A percentile compares a stretch with the other conserved stretches of the same genome.
These are phyloP conservation scores for Diaporthe sp. DNA, from an alignment of 2,329 filamentous ascomycete genomes.

Conservation along the genomic window DNA sequence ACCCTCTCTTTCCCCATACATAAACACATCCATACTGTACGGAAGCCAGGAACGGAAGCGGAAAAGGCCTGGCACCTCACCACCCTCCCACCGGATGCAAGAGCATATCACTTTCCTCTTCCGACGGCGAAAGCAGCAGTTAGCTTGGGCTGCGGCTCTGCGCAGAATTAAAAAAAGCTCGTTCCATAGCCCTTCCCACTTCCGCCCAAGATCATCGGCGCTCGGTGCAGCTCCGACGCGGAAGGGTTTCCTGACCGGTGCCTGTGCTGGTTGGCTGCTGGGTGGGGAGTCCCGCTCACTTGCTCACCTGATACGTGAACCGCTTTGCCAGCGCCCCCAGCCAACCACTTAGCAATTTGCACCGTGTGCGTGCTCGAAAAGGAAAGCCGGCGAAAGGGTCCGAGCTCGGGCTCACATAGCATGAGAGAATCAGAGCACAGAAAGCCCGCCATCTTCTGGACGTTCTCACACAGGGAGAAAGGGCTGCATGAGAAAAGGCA, in stretches of 20 bases:
- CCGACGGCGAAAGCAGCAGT: constrained; percentile 5
- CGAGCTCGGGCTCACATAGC: not conserved
- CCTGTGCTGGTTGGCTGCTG: constrained; percentile 9
- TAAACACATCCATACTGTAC: not conserved
- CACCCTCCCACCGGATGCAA: not conserved
- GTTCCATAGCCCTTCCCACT: constrained; percentile 11
- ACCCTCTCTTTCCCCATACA: not conserved
- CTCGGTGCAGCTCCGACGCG: constrained; percentile 30
- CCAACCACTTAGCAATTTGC: not conserved
- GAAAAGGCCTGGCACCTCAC: not conserved
- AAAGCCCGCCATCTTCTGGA: not conserved
- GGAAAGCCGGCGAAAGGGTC: constrained; percentile 23
- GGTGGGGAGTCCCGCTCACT: not conserved
- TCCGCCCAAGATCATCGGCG: constrained; percentile 25
- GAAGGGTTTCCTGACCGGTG: constrained; percentile 2
- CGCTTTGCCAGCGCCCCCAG: not conserved
- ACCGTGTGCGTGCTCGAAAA: constrained; percentile 10
- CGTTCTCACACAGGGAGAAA: constrained; percentile 1
- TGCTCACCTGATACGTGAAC: not conserved
- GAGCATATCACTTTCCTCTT: constrained; percentile 12
- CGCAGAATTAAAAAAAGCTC: constrained; percentile 13
- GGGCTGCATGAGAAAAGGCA: not conserved
- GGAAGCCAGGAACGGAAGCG: constrained; percentile 14
- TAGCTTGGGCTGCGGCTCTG: constrained; percentile 35
- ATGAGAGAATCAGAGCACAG: not conserved